phyloP scores from a whole-genome alignment of 2,329 filamentous ascomycete species.

The Diplodia intermedia region DNA sequence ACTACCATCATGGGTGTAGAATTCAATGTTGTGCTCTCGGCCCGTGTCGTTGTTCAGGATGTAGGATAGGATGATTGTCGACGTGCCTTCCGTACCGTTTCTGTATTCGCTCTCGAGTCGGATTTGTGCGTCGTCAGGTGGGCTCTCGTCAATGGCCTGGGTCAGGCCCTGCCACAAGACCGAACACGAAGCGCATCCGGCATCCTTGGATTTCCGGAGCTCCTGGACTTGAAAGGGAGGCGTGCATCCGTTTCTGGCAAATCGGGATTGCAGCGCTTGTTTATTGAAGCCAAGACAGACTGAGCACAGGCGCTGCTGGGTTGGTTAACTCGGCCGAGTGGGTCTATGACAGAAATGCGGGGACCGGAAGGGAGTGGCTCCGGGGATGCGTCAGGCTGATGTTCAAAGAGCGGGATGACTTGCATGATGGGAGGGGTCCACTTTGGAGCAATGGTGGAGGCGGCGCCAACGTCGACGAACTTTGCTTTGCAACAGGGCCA shows the following conservation, averaged over 20 bases:
- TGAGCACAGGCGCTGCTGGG: not conserved
- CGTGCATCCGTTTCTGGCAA: not conserved
- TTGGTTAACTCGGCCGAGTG: not conserved
- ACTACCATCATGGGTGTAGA: constrained; percentile 11
- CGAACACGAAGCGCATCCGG: not conserved
- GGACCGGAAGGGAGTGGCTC: not conserved
- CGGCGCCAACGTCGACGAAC: not conserved
- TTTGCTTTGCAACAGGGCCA: not conserved
- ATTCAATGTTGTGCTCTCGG: not conserved
- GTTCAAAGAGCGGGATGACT: constrained; percentile 18
- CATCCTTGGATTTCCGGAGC: not conserved
- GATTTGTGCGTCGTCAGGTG: not conserved
- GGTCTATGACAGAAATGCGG: not conserved
- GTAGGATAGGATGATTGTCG: constrained; percentile 5
- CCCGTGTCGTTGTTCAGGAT: not conserved
- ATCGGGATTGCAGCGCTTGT: not conserved
- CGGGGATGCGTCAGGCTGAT: not conserved
- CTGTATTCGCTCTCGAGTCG: not conserved
- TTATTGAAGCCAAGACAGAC: constrained; percentile 3
- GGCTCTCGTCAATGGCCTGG: not conserved
- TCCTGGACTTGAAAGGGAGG: not conserved
- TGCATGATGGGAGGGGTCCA: constrained; percentile 8
- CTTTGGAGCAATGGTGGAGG: constrained; percentile 5
- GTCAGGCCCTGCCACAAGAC: constrained; percentile 3
- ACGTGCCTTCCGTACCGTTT: not conserved